phyloP scores from a whole-genome alignment of 768 basidiomycete species.

The Asterophora parasitica region DNA sequence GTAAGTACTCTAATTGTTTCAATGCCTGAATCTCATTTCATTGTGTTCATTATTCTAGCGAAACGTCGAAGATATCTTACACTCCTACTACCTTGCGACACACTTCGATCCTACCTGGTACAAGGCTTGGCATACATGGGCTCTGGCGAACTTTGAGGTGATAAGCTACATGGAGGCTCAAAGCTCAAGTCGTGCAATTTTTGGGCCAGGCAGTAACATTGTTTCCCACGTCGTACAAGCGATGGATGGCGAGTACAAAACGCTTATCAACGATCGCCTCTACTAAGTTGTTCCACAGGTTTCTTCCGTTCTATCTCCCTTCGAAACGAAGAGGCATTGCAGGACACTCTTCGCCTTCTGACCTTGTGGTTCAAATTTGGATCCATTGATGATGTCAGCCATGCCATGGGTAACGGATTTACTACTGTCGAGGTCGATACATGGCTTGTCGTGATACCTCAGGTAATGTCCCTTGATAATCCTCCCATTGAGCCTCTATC shows the following conservation, averaged over 20 bases:
- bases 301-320: conserved; percentile 95
- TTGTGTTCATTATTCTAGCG: conserved; percentile 41
- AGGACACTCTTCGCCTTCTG: conserved; percentile 88
- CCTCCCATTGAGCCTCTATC: not conserved
- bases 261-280: not conserved
- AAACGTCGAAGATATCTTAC: conserved; percentile 76
- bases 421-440: conserved; percentile 91
- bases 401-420: conserved; percentile 85
- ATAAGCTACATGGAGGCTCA: conserved; percentile 75
- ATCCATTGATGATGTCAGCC: conserved; percentile 81
- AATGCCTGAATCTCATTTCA: not conserved
- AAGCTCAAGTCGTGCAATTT: conserved; percentile 47
- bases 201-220: conserved; percentile 58
- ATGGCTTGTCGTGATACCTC: conserved; percentile 98
- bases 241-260: conserved; percentile 62
- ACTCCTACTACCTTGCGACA: conserved; percentile 82
- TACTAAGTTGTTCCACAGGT: conserved; percentile 37
- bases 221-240: conserved; percentile 87
- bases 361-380: conserved; percentile 99
- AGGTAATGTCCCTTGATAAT: conserved; percentile 45
- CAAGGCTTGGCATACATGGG: conserved; percentile 99
- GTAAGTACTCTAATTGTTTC: conserved; percentile 41
- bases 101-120: conserved; percentile 95
- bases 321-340: conserved; percentile 84
- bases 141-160: conserved; percentile 93